phyloP scores from a whole-genome alignment of 768 basidiomycete genomes.

The Stropharia rugosoannulata region DNA sequence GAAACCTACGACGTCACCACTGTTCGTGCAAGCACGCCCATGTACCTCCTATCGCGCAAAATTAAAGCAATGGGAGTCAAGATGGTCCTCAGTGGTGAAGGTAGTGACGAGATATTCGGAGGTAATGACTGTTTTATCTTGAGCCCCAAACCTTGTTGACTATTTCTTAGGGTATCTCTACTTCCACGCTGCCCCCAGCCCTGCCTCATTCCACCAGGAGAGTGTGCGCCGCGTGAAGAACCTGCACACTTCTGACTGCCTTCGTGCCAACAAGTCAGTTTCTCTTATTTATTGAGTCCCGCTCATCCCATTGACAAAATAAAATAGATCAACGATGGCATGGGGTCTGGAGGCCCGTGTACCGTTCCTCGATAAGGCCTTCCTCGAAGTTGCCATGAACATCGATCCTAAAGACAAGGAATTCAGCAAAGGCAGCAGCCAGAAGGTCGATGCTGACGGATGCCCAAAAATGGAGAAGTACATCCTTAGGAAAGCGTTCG shows the following conservation, averaged over 20 bases:
- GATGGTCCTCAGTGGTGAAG: slow-evolving; percentile 98
- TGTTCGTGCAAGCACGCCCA: slow-evolving; percentile 94
- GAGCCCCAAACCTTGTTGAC: background rate
- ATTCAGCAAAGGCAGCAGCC: slow-evolving; percentile 79
- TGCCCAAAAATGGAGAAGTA: slow-evolving; percentile 98
- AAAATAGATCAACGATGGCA: slow-evolving; percentile 87
- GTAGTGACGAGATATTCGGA: slow-evolving; percentile 96
- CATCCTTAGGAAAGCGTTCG: slow-evolving; percentile 94
- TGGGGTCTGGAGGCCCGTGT: slow-evolving; percentile 99
- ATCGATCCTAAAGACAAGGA: slow-evolving; percentile 84
- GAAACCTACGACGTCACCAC: slow-evolving; percentile 99
- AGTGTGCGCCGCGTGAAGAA: slow-evolving; percentile 94
- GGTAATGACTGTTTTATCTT: slow-evolving; percentile 41
- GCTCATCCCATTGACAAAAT: background rate
- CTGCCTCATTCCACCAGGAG: slow-evolving; percentile 90
- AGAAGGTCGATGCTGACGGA: slow-evolving; percentile 82
- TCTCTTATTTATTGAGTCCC: background rate
- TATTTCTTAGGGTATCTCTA: slow-evolving; percentile 84
- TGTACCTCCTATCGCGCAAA: slow-evolving; percentile 97
- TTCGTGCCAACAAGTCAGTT: slow-evolving; percentile 93
- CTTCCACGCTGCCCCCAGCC: slow-evolving; percentile 96
- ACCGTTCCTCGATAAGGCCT: slow-evolving; percentile 96
- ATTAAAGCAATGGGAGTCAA: slow-evolving; percentile 99
- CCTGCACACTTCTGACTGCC: slow-evolving; percentile 94
- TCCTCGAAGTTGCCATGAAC: slow-evolving; percentile 93